Conservation (phyloP, 495 filamentous ascomycete species). For the Mytilinidion resinicola region DNA sequence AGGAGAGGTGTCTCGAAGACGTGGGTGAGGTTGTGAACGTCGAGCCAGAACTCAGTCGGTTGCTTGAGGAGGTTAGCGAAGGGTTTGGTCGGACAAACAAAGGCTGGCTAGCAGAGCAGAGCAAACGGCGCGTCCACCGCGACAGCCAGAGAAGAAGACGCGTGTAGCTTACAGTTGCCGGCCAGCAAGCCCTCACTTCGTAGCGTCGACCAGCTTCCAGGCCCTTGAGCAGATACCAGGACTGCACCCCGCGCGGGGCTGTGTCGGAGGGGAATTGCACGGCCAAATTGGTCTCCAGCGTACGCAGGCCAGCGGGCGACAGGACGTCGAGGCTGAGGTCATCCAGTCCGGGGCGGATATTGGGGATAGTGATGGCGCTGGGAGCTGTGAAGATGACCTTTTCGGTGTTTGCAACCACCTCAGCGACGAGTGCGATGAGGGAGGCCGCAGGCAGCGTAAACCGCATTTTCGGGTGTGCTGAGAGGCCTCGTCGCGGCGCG, state of each 20-base stretch:
- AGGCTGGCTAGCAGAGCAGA: constrained; percentile 3
- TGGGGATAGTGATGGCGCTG: constrained; percentile 44
- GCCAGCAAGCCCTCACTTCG: constrained; percentile 91
- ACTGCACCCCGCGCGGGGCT: constrained; percentile 52
- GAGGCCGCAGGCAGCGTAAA: constrained; percentile 27
- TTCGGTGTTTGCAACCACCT: constrained; percentile 65
- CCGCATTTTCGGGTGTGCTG: constrained; percentile 18
- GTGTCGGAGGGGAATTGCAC: constrained; percentile 57
- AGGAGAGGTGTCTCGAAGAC: constrained; percentile 56
- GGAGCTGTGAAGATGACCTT: constrained; percentile 87
- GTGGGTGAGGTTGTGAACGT: constrained; percentile 51
- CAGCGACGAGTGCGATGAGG: constrained; percentile 33
- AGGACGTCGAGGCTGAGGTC: constrained; percentile 60
- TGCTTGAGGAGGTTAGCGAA: constrained; percentile 48
- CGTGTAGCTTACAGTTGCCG: constrained; percentile 67
- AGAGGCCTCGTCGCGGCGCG: not conserved
- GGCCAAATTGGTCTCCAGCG: constrained; percentile 55
- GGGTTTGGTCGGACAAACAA: constrained; percentile 8
- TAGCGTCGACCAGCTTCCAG: constrained; percentile 70
- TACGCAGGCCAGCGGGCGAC: constrained; percentile 44
- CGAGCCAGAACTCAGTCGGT: constrained; percentile 75
- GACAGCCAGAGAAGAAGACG: not conserved
- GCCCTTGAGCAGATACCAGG: constrained; percentile 81
- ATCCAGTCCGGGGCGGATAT: constrained; percentile 52
- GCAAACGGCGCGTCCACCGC: not conserved